phyloP scores from a whole-genome alignment of 164 flowering plant species.

The Nymphaea thermarum region DNA sequence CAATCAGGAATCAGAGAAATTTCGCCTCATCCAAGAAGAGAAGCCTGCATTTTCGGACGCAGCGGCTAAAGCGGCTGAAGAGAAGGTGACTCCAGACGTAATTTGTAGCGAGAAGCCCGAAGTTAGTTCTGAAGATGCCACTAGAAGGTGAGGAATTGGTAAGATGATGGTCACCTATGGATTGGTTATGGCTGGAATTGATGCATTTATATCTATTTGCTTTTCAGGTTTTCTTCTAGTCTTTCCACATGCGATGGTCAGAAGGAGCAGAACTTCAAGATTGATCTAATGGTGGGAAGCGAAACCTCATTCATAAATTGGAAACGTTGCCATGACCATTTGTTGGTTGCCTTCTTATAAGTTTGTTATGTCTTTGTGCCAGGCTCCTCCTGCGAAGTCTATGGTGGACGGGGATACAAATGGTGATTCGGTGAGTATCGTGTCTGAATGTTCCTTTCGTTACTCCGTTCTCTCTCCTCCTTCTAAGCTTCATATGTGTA shows the following conservation, averaged over 20 bases:
- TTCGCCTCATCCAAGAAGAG: constrained; percentile 17
- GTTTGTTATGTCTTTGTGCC: not conserved
- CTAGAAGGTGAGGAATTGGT: not conserved
- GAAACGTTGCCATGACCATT: not conserved
- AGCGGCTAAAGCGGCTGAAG: constrained; percentile 14
- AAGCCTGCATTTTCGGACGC: constrained; percentile 26
- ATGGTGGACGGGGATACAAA: not conserved
- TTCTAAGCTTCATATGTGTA: not conserved
- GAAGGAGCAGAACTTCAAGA: constrained; percentile 61
- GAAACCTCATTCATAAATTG: not conserved
- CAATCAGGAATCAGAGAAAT: not conserved
- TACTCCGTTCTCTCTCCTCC: not conserved
- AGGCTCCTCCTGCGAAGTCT: not conserved
- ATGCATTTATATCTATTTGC: not conserved
- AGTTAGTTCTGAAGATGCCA: constrained; percentile 15
- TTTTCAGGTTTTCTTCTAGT: constrained; percentile 23
- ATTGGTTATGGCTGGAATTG: not conserved
- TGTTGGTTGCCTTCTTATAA: not conserved
- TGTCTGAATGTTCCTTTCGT: not conserved
- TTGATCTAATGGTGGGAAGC: constrained; percentile 84
- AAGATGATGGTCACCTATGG: not conserved
- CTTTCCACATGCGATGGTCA: constrained; percentile 22
- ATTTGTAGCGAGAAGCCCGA: constrained; percentile 9
- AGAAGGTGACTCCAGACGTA: not conserved
- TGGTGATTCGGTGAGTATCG: not conserved